Percentiles rank a stretch among this genome's conserved stretches.
Conservation (phyloP, 768 basidiomycete genomes). For the Trichaptum fuscoviolaceum region DNA sequence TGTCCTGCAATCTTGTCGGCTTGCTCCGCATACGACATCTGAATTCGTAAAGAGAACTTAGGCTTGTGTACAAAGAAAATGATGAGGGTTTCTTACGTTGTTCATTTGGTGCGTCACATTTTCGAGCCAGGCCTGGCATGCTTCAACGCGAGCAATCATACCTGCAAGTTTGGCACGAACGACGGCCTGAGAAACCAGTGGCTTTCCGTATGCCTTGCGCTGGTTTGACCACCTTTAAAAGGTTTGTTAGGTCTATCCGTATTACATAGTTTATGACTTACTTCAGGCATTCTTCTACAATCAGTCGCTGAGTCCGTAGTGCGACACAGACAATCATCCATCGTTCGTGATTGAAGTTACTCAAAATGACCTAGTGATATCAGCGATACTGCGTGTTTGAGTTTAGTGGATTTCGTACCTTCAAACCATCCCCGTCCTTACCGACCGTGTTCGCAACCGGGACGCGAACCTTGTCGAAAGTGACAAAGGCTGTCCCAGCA, state of each 20-base stretch:
- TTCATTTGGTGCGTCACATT: slow-evolving; percentile 89
- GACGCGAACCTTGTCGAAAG: slow-evolving; percentile 75
- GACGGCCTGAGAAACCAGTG: slow-evolving; percentile 75
- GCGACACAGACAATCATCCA: slow-evolving; percentile 80
- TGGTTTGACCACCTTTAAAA: slow-evolving; percentile 77
- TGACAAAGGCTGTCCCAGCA: slow-evolving; percentile 86
- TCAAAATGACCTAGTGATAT: slow-evolving; percentile 50
- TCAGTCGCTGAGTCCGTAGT: slow-evolving; percentile 67
- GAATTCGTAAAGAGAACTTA: slow-evolving; percentile 7
- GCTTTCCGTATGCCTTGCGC: slow-evolving; percentile 87
- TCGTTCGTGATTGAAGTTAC: slow-evolving; percentile 86
- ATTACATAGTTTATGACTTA: slow-evolving; percentile 24
- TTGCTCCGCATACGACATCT: slow-evolving; percentile 87
- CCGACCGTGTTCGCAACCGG: slow-evolving; percentile 88
- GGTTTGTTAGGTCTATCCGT: slow-evolving; percentile 15
- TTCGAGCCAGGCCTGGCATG: slow-evolving; percentile 86
- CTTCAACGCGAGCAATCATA: slow-evolving; percentile 89
- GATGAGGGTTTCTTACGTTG: slow-evolving; percentile 42
- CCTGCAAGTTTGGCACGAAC: slow-evolving; percentile 80
- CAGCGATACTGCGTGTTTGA: too few species aligned
- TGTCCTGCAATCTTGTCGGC: slow-evolving; percentile 83
- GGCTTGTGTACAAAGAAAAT: not conserved
- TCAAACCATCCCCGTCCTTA: slow-evolving; percentile 75
- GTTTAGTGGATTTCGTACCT: slow-evolving; percentile 14
- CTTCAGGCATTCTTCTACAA: slow-evolving; percentile 91